Conservation (phyloP, 75 land plant genomes). For the Cryptomeria japonica region DNA sequence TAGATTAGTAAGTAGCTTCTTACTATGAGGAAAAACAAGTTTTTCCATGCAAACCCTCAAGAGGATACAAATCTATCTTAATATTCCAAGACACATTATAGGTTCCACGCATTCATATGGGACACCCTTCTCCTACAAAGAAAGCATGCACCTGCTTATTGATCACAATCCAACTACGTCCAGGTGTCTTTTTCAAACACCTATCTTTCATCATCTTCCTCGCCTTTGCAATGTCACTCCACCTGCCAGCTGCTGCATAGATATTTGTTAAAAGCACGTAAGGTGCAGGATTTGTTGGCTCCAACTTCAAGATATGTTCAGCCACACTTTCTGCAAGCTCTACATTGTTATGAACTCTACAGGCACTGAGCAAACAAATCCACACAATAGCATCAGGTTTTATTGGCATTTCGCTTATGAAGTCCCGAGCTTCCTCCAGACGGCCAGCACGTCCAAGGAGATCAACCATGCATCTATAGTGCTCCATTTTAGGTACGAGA, state of each 20-base stretch:
- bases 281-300: background rate
- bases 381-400: background rate
- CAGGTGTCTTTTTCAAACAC: background rate
- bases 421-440: constrained; percentile 11
- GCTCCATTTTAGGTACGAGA: constrained; percentile 1
- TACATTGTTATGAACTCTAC: constrained; percentile 1
- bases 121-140: background rate
- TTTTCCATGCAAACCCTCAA: too few species aligned
- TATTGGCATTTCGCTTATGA: constrained; percentile 13
- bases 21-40: too few species aligned
- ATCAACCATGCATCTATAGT: constrained; percentile 24
- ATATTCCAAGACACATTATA: too few species aligned
- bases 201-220: background rate
- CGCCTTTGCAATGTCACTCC: background rate
- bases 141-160: background rate
- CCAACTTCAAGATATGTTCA: background rate
- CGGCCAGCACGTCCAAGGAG: constrained; percentile 17
- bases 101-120: too few species aligned
- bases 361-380: constrained; percentile 11
- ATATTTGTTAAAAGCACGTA: constrained; percentile 6
- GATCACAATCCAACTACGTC: constrained; percentile 7
- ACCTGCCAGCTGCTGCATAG: background rate
- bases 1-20: too few species aligned
- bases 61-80: too few species aligned
- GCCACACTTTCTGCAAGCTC: constrained; percentile 6